Base-by-base conservation (phyloP, 345 rosid species). In the Populus nigra region DNA sequence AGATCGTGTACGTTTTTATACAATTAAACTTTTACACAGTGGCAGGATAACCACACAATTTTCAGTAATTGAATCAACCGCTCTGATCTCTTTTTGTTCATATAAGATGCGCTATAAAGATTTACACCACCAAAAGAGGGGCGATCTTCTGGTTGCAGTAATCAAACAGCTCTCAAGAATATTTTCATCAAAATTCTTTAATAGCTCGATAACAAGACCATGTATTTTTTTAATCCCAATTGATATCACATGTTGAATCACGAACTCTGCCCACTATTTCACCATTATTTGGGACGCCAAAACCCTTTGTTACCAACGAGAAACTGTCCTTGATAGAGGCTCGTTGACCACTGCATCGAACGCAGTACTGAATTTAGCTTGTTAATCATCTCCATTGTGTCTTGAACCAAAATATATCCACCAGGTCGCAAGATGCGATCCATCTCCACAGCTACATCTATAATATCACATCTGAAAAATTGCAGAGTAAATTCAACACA, bases 381-480 rank as follows among this genome's bases (percentile, higher is more conserved):
- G 86, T 86, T 76, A 62, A 91, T 83, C 59, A 74, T 84, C 76
- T 89, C 91, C 68, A 61, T 80, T 61, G 88, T 86, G 83, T 95
- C 98, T 83, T 93, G 92, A n/a, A 93, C 81, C 83, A 95, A 70
- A 73, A 92, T 59, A 75, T 91, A 91, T 39, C 98, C 98, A 1
- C 92, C 93, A 3, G 98, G 97, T 79, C 98, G 87, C 83, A 92
- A 73, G 57, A 95, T 77, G 47, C 98, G 89, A 80, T 95, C 97
- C 55, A 95, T 90, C 85, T 95, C 99, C 29, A 71, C 89, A 18
- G 78, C 88, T 38, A 92, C 85, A 53, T 85, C 91, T 62, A 76
- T 47, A 29, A 88, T 81, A 20, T 92, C 88, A 73, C 98, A 95
- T 80, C 99, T 95, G 84, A 73, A 33, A 66, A 71, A 13, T 69